Evolutionary conservation across 306 rosid species (phyloP).

Genomic region (Inga oerstediana): DNA sequence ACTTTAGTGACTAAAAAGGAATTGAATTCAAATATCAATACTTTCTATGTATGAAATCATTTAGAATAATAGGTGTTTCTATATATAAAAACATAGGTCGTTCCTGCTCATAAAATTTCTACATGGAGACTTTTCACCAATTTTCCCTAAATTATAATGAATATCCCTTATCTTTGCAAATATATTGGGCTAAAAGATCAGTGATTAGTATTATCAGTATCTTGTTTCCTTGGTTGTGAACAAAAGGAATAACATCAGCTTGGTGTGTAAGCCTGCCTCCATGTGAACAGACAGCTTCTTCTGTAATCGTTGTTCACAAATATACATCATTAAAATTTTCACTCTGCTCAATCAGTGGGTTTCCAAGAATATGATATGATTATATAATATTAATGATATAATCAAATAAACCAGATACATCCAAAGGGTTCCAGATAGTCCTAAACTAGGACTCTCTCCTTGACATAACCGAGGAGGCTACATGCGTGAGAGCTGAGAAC

Average conservation of each 20-base stretch:
- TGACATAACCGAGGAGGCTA: constrained; percentile 34
- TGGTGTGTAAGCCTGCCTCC: background rate
- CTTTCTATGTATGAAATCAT: no score
- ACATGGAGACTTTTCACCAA: no score
- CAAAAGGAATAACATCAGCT: background rate
- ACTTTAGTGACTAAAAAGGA: no score
- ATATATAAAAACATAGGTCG: no score
- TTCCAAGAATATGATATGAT: background rate
- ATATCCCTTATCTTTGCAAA: background rate
- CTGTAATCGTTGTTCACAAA: background rate
- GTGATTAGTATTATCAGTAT: background rate
- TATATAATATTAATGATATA: background rate
- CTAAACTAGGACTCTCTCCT: constrained; percentile 25
- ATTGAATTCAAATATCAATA: no score
- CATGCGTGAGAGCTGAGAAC: background rate
- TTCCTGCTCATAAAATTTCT: no score
- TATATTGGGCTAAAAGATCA: background rate
- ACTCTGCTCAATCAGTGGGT: background rate
- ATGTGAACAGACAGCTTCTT: background rate
- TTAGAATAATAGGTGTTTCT: rapidly evolving
- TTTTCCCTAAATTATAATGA: background rate
- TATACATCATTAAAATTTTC: background rate
- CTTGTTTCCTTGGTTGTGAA: background rate
- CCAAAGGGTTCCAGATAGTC: constrained; percentile 25
- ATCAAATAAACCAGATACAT: background rate